Evolutionary conservation across 257 asterid genomes (phyloP).

Genomic region (Ligustrum vulgare): DNA sequence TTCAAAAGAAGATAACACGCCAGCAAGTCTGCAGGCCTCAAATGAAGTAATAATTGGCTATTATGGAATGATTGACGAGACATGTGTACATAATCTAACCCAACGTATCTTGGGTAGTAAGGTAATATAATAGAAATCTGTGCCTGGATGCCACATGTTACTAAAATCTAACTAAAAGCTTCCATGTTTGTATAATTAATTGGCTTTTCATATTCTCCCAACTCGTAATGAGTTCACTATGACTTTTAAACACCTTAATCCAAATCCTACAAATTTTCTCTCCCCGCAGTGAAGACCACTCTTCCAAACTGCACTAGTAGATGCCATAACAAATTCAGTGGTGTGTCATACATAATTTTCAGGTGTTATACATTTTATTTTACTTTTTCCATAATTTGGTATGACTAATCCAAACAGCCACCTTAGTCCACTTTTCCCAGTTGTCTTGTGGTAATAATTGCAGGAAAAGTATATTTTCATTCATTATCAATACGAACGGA

Average conservation of each 20-base stretch:
- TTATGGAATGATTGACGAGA: neutral
- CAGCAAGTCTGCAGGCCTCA: neutral
- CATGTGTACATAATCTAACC: neutral
- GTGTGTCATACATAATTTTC: neutral
- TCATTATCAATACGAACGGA: neutral
- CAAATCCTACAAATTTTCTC: neutral
- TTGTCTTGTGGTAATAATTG: neutral
- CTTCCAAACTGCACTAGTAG: slow-evolving; percentile 1
- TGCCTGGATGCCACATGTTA: neutral
- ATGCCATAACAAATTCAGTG: neutral
- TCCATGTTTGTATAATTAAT: neutral
- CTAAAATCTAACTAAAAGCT: slow-evolving; percentile 1
- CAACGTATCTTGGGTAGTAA: neutral
- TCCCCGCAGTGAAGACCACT: neutral
- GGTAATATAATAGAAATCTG: neutral
- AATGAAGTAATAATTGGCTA: slow-evolving; percentile 2
- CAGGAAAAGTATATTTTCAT: neutral
- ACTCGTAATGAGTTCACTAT: neutral
- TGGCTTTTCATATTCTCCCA: neutral
- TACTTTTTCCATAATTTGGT: neutral
- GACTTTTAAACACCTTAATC: neutral
- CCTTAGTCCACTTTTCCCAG: neutral
- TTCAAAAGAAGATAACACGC: neutral
- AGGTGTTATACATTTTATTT: neutral
- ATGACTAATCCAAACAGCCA: neutral